A percentile compares a stretch with the other conserved stretches of the same genome.
Conservation (phyloP, 495 filamentous ascomycete genomes). For the Aspergillus coremiiformis region DNA sequence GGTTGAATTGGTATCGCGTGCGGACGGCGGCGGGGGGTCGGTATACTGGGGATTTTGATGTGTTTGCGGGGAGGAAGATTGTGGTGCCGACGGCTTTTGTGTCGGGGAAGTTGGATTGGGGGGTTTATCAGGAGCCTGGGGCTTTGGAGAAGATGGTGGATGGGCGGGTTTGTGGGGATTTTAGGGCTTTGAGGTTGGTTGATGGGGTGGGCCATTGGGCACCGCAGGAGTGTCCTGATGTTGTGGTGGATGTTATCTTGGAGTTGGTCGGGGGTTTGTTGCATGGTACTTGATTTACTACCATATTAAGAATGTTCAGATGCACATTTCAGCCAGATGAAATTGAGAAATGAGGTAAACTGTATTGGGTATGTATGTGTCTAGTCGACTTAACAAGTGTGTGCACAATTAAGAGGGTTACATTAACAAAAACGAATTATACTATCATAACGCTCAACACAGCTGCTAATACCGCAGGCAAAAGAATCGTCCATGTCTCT, state of each 20-base stretch:
- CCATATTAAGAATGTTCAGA: too few relatives aligned
- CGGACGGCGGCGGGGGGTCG: slow-evolving; percentile 41
- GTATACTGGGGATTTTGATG: slow-evolving; percentile 42
- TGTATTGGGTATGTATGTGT: slow-evolving; percentile 2
- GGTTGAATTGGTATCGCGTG: slow-evolving; percentile 62
- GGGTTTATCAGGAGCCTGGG: slow-evolving; percentile 58
- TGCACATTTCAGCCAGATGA: too few relatives aligned
- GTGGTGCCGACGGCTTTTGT: slow-evolving; percentile 55
- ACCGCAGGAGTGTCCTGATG: slow-evolving; percentile 56
- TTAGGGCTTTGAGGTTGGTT: slow-evolving; percentile 43
- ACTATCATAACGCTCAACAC: slow-evolving; percentile 18
- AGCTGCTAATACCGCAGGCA: slow-evolving; percentile 20
- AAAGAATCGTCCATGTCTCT: slow-evolving; percentile 7
- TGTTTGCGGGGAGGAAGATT: slow-evolving; percentile 56
- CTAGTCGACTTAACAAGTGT: neutral
- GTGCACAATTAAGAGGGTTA: slow-evolving; percentile 6
- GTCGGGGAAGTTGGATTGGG: slow-evolving; percentile 57
- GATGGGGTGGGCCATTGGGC: slow-evolving; percentile 61
- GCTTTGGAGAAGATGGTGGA: slow-evolving; percentile 49
- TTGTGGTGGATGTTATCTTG: slow-evolving; percentile 43
- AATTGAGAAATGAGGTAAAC: neutral
- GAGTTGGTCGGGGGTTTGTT: slow-evolving; percentile 25
- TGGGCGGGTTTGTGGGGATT: slow-evolving; percentile 41
- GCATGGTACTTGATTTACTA: neutral
- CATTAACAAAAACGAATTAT: too few relatives aligned